Evolutionary conservation across 1,139 yeast genomes (phyloP).

Genomic region (Debaryomycetaceae sp.): DNA sequence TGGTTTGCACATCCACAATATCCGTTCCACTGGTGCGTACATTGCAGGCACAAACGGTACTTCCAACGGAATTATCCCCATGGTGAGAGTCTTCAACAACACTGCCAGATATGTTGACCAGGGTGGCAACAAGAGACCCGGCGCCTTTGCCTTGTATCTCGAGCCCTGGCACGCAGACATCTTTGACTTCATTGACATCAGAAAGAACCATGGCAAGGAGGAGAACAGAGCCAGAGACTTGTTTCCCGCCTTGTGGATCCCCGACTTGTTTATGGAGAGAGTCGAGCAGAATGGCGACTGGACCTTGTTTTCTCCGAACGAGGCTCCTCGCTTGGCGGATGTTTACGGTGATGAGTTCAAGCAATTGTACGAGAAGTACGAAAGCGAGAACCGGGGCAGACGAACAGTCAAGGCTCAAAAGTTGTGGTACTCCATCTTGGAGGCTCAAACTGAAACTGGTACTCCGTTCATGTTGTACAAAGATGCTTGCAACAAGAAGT

Average conservation of each 20-base stretch:
- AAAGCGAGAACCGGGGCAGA: constrained; percentile 66
- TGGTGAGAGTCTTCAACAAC: constrained; percentile 86
- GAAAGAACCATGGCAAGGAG: constrained; percentile 90
- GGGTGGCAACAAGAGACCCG: constrained; percentile 93
- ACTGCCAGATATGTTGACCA: constrained; percentile 92
- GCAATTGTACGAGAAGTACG: constrained; percentile 65
- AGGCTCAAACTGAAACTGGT: constrained; percentile 90
- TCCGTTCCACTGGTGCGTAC: constrained; percentile 80
- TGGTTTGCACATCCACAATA: constrained; percentile 79
- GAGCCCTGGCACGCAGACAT: constrained; percentile 94
- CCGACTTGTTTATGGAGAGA: constrained; percentile 86
- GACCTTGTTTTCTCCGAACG: constrained; percentile 86
- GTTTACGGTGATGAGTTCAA: constrained; percentile 81
- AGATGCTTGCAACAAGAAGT: constrained; percentile 79
- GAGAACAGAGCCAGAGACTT: constrained; percentile 87
- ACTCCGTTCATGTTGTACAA: constrained; percentile 89
- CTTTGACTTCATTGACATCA: constrained; percentile 75
- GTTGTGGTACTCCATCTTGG: constrained; percentile 81
- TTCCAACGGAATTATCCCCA: constrained; percentile 83
- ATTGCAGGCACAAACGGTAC: constrained; percentile 90
- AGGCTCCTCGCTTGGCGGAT: constrained; percentile 79
- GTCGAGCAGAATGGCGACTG: constrained; percentile 75
- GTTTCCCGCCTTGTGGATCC: constrained; percentile 89
- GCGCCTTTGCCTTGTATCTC: constrained; percentile 83
- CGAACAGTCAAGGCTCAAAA: constrained; percentile 78